Evolutionary conservation across 371 early-diverging fungal species (phyloP), one percentile per base, ranked within the genome.

Genomic region (Gilbertella persicaria): DNA sequence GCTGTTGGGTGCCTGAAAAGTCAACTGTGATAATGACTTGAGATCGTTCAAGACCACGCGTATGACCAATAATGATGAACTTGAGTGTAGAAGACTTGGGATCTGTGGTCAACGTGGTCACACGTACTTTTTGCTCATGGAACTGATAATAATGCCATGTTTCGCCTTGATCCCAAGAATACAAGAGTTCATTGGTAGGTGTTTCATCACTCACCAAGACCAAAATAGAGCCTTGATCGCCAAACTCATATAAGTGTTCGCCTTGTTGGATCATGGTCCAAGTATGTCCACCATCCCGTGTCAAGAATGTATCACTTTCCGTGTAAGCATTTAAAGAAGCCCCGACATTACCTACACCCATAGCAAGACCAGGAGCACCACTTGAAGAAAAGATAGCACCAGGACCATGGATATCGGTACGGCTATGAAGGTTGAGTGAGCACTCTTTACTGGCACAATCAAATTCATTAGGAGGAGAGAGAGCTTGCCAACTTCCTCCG

Each of bases 341-440:
- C 4, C 97, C 97, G 0, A 92, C 91, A 52, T 92, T 93, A 9
- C 97, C 97, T 13, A 96, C 89, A 21, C 89, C 97, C 67, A 97
- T 73, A 58, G 95, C 80, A 7, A 91, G 69, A 9, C 98, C 98
- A 4, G 93, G 88, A 0, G 96, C 90, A 5, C 88, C 71, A n/a
- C 72, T 49, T 0, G 86, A 79, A 28, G 89, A 84, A 51, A 83
- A 91, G n/a, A 84, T 77, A 0, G 83, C 79, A 16, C 85, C 88
- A 8, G 79, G 75, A 12, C 84, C 80, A 35, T 78, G 62, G 38
- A 83, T 78, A 41, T 86, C 85, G 0, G 90, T 84, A 14, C 85
- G 84, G 42, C 89, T 81, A 58, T 89, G 91, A 19, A 95, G 62
- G 54, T 96, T 83, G 26, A 96, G 72, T 12, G 75, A 60, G 63